Conservation (phyloP, 2,329 filamentous ascomycete genomes). For the Elsinoe australis region DNA sequence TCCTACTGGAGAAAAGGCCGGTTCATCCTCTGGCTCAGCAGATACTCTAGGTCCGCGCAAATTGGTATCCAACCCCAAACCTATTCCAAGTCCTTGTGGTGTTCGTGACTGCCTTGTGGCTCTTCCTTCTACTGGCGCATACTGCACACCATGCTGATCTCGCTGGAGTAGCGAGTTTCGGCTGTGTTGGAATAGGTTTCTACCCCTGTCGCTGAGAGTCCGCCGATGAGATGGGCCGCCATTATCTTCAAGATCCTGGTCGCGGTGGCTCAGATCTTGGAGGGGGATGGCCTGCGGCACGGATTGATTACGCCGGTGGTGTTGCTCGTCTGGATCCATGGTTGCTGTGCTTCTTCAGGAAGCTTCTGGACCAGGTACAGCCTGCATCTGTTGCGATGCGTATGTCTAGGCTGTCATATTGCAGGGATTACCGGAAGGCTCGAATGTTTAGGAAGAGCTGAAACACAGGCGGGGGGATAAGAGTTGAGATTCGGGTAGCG, state of each 20-base stretch:
- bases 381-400: neutral
- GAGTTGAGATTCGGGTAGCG: neutral
- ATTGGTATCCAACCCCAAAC: conserved; percentile 11
- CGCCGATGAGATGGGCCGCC: conserved; percentile 33
- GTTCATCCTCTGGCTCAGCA: conserved; percentile 29
- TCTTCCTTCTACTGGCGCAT: conserved; percentile 47
- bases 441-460: conserved; percentile 9
- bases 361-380: neutral
- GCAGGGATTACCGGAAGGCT: neutral
- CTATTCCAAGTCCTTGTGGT: conserved; percentile 2
- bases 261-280: conserved; percentile 43
- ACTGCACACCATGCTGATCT: conserved; percentile 38
- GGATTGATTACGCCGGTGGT: conserved; percentile 41
- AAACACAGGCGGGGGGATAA: conserved; percentile 1
- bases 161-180: conserved; percentile 28
- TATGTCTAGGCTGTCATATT: neutral
- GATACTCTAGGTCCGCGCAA: neutral
- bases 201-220: conserved; percentile 43
- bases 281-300: conserved; percentile 62
- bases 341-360: conserved; percentile 10
- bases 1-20: conserved; percentile 38
- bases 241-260: conserved; percentile 27
- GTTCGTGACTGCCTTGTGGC: conserved; percentile 42
- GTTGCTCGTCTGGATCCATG: conserved; percentile 45
- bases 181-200: conserved; percentile 39